Conservation (phyloP, 495 filamentous ascomycete species). For the Trichocladium antarcticum region DNA sequence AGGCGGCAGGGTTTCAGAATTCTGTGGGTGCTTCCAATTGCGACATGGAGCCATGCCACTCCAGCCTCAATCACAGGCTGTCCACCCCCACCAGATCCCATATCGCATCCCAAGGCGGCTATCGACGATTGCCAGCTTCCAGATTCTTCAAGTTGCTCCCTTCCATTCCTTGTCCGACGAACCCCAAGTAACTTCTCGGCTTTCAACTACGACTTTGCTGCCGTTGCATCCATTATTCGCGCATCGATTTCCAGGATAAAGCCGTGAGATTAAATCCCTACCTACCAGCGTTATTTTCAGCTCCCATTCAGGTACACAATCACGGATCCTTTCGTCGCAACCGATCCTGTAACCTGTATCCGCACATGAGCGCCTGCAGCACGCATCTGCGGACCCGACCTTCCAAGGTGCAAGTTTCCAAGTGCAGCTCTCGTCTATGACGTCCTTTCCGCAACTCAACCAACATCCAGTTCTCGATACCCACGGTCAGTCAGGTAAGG, state of each 20-base stretch:
- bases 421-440: conserved; percentile 5
- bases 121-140: too few species aligned
- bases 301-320: too few species aligned
- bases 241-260: not conserved
- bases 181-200: too few species aligned
- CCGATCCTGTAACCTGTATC: not conserved
- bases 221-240: not conserved
- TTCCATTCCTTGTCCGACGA: too few species aligned
- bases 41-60: too few species aligned
- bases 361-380: not conserved
- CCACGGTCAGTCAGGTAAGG: conserved; percentile 2
- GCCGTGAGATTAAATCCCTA: not conserved
- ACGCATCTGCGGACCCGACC: not conserved
- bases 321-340: not conserved
- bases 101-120: too few species aligned
- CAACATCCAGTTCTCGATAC: not conserved
- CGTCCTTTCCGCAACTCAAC: not conserved
- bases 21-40: not conserved
- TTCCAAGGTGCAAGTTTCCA: conserved; percentile 1
- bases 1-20: not conserved
- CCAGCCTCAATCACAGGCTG: too few species aligned
- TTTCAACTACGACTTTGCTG: not conserved
- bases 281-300: too few species aligned
- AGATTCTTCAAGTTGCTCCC: too few species aligned
- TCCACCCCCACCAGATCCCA: too few species aligned